Base-by-base conservation (phyloP, 257 asterid species). In the Thymus mandschuricus region DNA sequence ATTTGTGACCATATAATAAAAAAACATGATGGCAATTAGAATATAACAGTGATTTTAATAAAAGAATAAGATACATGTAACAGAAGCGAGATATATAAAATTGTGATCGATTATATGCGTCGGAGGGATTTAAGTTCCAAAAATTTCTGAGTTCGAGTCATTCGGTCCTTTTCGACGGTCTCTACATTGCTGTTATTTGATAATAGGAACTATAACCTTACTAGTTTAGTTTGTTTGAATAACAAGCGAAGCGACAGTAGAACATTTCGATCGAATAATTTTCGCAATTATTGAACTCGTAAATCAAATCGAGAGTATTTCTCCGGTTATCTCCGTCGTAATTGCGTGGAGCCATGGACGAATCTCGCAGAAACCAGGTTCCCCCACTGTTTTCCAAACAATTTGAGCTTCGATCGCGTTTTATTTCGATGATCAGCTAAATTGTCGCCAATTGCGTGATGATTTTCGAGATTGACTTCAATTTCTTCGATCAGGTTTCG, bases 401-500 rank as follows among this genome's bases (percentile, higher is more conserved):
- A 59, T 69, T 69, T 34, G 31, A 30, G 10, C 50, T 8, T 27
- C 7, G 38, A 49, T 64, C 44, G 55, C 51, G 28, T 51, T 5
- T 21, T 31, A 0, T 40, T 5, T 4, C 31, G 12, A 66, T 38
- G 62, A 49, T 56, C 54, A 41, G 27, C 60, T 13, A 13, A 34
- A 5, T 40, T 45, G 3, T 40, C 30, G 40, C 66, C 57, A 33
- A 54, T 51, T 44, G 56, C 34, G 6, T 67, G 74, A 34, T 48
- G 45, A 68, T 64, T 61, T 54, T 3, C 56, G 76, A 13, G 71
- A 30, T 64, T 72, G 64, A 59, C 57, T 64, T 64, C 57, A 44
- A 45, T 66, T 68, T 2, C 21, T 21, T 44, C 46, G 75, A 79
- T 77, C 80, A 92, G 98, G 97, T 92, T 6, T 92, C 98, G 57